Base-by-base conservation (phyloP, 805 yeast genomes). In the Zygoascus tannicola region DNA sequence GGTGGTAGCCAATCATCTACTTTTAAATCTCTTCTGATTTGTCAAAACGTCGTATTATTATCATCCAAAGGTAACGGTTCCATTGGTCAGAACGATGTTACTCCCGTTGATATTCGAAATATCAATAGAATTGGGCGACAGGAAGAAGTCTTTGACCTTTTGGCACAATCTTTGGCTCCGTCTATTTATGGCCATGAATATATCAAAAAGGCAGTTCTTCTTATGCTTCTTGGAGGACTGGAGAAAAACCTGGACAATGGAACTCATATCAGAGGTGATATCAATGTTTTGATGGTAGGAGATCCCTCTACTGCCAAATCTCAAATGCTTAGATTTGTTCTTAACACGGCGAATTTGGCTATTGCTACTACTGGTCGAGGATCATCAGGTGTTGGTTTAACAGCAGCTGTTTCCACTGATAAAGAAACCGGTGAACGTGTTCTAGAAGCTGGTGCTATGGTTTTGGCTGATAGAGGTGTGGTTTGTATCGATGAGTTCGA, bases 381-480 rank as follows among this genome's bases (percentile, higher is more conserved):
- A 50, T 90, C 97, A n/a, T 88, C 97, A 1, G 98, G 98, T 63
- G 98, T 92, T 37, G 98, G 98, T 85, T 74, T 92, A 57, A 92
- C 98, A 0, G 98, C 98, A 16, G 98, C 98, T 1, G 98, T 92
- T 2, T 88, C 97, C 4, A 76, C 88, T 1, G 98, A 92, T 64
- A 82, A 81, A 57, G 98, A 92, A 64, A 92, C 98, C 0, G 97
- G 97, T 48, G 98, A 92, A 66, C 74, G 97, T 57, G 75, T 94
- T 55, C 70, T 92, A 52, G 98, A 92, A 66, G 98, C 97, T 1
- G 98, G 98, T 73, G 98, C 98, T 3, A 90, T 92, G 97, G 98
- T 92, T 32, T 70, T 92, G 50, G 98, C 97, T 10, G 98, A 92
- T 65, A 72, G 97, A 52, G 98, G 98, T 51, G 75, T 92, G 45